phyloP scores from a whole-genome alignment of 2,329 filamentous ascomycete species.

The Chalara sp. region DNA sequence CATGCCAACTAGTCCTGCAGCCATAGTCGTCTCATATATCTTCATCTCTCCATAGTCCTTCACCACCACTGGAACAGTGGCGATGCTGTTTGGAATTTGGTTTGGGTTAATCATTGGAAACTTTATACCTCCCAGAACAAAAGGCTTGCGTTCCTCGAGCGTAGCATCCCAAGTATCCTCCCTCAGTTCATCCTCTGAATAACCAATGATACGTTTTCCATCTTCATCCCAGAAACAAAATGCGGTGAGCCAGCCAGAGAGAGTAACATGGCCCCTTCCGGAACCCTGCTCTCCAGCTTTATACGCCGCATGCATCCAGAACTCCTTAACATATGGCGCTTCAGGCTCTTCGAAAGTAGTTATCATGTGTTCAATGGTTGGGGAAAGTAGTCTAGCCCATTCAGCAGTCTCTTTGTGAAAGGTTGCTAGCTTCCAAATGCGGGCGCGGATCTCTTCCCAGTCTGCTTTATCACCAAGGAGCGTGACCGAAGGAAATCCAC shows the following conservation, averaged over 20 bases:
- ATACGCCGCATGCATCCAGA: constrained; percentile 20
- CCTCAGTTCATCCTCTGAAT: too few relatives aligned
- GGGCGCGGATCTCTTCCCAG: constrained; percentile 31
- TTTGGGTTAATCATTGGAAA: too few relatives aligned
- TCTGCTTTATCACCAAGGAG: constrained; percentile 40
- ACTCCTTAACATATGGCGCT: constrained; percentile 20
- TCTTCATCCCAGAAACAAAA: constrained; percentile 29
- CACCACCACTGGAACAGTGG: too few relatives aligned
- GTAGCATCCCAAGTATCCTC: too few relatives aligned
- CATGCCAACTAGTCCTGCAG: too few relatives aligned
- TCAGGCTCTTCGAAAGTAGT: constrained; percentile 24
- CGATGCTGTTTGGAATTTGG: too few relatives aligned
- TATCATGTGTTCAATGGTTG: constrained; percentile 30
- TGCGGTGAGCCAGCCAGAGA: constrained; percentile 28
- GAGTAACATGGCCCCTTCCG: too few relatives aligned
- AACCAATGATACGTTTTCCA: constrained; percentile 11
- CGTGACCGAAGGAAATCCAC: constrained; percentile 46
- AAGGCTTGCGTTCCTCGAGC: too few relatives aligned
- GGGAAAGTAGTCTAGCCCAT: constrained; percentile 27
- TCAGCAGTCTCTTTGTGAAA: constrained; percentile 28
- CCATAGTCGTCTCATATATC: too few relatives aligned
- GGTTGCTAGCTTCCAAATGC: constrained; percentile 26
- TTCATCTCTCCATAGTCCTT: too few relatives aligned
- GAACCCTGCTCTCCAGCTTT: too few relatives aligned
- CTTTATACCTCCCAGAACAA: too few relatives aligned